Conservation (phyloP, 352 stramenopile genomes). For the Paralagenidium karlingii region DNA sequence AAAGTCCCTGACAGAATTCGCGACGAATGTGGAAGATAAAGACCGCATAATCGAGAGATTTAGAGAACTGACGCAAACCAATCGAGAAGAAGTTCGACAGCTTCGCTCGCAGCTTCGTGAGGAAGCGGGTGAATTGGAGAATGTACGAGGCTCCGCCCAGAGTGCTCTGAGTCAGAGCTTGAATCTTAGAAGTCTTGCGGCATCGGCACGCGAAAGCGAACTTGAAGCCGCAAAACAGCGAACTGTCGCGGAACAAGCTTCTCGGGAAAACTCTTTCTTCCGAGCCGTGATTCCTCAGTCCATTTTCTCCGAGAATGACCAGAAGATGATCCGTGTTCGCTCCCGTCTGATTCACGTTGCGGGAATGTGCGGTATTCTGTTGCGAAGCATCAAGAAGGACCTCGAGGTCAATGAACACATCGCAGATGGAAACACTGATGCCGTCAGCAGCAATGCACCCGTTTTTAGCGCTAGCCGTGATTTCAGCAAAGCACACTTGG, state of each 20-base stretch:
- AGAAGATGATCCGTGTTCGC: constrained; percentile 57
- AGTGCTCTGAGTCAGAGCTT: constrained; percentile 62
- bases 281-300: constrained; percentile 47
- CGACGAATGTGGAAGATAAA: constrained; percentile 55
- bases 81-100: constrained; percentile 61
- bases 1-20: constrained; percentile 28
- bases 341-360: constrained; percentile 46
- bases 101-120: constrained; percentile 59
- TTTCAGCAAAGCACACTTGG: not conserved
- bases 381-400: constrained; percentile 55
- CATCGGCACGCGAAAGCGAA: constrained; percentile 45
- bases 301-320: constrained; percentile 63
- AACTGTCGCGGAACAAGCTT: constrained; percentile 47
- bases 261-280: constrained; percentile 54
- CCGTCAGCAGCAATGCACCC: too few species aligned
- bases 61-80: constrained; percentile 47
- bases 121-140: constrained; percentile 56
- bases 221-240: constrained; percentile 56
- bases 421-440: constrained; percentile 2
- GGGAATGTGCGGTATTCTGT: constrained; percentile 54
- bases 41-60: constrained; percentile 74
- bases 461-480: too few species aligned
- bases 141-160: constrained; percentile 62
- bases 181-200: constrained; percentile 41
- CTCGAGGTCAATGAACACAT: constrained; percentile 17